Base-by-base conservation (phyloP, 2,329 filamentous ascomycete species). In the Ophiostoma quercus region DNA sequence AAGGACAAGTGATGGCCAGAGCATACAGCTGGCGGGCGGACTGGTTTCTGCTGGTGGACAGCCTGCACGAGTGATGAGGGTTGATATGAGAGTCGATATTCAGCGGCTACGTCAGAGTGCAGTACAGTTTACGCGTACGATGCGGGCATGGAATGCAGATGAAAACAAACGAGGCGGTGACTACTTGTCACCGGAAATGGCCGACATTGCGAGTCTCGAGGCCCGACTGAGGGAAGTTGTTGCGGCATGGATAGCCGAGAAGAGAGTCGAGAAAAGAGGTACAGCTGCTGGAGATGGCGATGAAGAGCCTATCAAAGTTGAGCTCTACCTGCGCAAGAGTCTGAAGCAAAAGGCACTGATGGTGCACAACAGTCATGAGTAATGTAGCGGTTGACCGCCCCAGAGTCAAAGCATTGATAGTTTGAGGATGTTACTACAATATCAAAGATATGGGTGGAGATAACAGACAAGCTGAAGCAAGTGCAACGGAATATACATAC, bases 311-410 rank as follows among this genome's bases (percentile, higher is more conserved):
- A 63, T 70, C 3, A 39, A 71, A 37, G 67, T 73, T 7, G 72
- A 73, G 54, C 66, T 73, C 5, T 72, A 73, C 47, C 54, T 73
- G 19, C n/a, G 68, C 4, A 71, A 67, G 32, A 68, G 70, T 19
- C 34, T 74, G 22, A 71, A 68, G 67, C 62, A 54, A 37, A 70
- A 69, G 69, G 54, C 57, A 12, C 43, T 68, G 57, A n/a, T 43
- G 19, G 62, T 66, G 25, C 60, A 54, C 25, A 25, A 41, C 25
- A n/a, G 34, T 11, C 22, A 34, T 25, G 19, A 63, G 43, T 47
- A 16, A 47, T 47, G 43, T 47, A 47, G 43, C 7, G 43, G 41
- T 19, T n/a, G 16, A 47, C 43, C 16, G 19, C 16, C 16, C 14
- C 12, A 14, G 41, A 43, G 41, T 5, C 14, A 43, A 43, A 43